These are phyloP conservation scores for Auriscalpium vulgare DNA, from an alignment of 768 basidiomycete genomes.

Conservation along the genomic window DNA sequence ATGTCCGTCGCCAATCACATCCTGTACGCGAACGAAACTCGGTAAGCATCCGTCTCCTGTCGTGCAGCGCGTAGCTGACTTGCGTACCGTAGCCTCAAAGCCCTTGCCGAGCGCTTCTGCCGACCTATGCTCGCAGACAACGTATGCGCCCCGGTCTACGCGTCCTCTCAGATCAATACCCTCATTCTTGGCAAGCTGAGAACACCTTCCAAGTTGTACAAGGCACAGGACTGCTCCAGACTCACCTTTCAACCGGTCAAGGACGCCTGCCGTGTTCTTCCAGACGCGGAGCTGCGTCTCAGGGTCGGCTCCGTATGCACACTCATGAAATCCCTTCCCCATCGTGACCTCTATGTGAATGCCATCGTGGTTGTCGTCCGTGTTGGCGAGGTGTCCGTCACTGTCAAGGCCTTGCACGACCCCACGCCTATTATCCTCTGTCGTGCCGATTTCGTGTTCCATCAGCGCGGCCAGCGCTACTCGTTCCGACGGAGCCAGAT, in stretches of 20 bases:
- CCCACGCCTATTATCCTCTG: not conserved
- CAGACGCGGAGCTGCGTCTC: not conserved
- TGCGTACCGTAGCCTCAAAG: too few species aligned
- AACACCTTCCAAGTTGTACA: not conserved
- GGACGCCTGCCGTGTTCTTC: not conserved
- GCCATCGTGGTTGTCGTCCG: not conserved
- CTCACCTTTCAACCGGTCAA: not conserved
- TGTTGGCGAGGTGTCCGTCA: not conserved
- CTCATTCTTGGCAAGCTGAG: not conserved
- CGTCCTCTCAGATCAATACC: not conserved
- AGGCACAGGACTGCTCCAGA: not conserved
- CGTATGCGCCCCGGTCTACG: not conserved
- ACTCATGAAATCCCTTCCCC: not conserved
- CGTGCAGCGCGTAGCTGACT: too few species aligned
- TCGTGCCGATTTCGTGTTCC: too few species aligned
- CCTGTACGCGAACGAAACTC: not conserved
- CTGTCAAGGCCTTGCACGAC: not conserved
- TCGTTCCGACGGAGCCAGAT: not conserved
- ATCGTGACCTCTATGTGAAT: not conserved
- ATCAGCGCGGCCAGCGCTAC: not conserved
- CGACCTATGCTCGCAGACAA: not conserved
- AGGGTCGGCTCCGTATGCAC: not conserved
- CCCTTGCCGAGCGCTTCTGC: too few species aligned
- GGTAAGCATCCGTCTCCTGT: not conserved
- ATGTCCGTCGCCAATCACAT: not conserved